Base-by-base conservation (phyloP, 2,329 filamentous ascomycete species). In the Ophiostoma australiae region DNA sequence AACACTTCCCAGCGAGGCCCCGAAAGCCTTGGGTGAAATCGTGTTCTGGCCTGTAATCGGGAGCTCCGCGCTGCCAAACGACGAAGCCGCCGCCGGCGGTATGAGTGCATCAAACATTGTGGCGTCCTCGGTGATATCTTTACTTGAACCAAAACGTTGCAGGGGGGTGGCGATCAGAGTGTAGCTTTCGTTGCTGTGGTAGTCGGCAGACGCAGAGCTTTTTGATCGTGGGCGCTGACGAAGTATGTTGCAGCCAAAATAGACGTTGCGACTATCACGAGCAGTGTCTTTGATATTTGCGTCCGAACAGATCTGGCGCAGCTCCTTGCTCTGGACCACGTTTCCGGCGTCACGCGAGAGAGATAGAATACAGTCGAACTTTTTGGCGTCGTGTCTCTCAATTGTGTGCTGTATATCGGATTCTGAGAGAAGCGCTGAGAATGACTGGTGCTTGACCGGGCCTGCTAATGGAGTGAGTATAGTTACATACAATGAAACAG, bases 221-320 rank as follows among this genome's bases (percentile, higher is more conserved):
- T 74, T 75, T 27, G 75, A 73, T 17, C 75, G 74, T 68, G 78
- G 75, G 69, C 77, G 76, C 72, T 80, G 80, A 67, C 79, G 79
- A 72, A 87, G 75, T 70, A 87, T 77, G 75, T 86, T 87, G 79
- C 85, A 87, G 71, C 85, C 85, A 74, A 85, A 83, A 72, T 78
- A 83, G 23, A 83, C 76, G 74, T 78, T 79, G 69, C 72, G 73
- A 68, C 71, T 72, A 70, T 70, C 65, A 17, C 52, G 44, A 63
- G 70, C 70, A 37, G 61, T 69, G 61, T 70, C 73, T 2, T 58
- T 35, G 23, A 72, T 27, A 41, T 70, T 61, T 15, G 71, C 67
- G 6, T 33, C 27, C 13, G 74, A 74, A 44, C 69, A 66, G 33
- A 72, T 67, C 3, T 72, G 72, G 44, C 70, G 68, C 67, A 72